Conservation (phyloP, 2,329 filamentous ascomycete genomes). For the Fusarium tuaranense region DNA sequence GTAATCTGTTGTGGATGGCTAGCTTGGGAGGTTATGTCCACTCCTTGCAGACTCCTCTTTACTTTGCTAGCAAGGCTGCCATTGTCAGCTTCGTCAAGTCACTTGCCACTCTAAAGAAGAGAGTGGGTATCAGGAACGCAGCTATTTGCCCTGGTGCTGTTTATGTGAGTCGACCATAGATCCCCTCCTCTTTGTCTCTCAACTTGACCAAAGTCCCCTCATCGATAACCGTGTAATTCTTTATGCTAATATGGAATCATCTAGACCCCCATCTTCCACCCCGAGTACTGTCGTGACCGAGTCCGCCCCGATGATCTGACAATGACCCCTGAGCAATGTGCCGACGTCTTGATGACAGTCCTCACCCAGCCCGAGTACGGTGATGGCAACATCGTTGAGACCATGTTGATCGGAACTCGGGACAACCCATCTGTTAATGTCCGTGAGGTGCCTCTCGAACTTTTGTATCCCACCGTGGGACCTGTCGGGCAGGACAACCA, state of each 20-base stretch:
- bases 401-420: conserved; percentile 16
- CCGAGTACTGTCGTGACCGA: conserved; percentile 20
- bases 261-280: conserved; percentile 21
- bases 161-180: conserved; percentile 7
- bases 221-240: too few species aligned
- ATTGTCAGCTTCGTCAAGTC: conserved; percentile 28
- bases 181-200: too few species aligned
- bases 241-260: too few species aligned
- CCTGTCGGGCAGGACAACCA: conserved; percentile 3
- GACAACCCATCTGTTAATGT: conserved; percentile 7
- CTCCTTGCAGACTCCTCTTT: conserved; percentile 41
- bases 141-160: conserved; percentile 23
- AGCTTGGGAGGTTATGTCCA: conserved; percentile 48
- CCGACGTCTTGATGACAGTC: neutral
- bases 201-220: too few species aligned
- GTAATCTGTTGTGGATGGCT: conserved; percentile 43
- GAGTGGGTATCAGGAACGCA: conserved; percentile 19
- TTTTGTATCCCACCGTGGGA: conserved; percentile 13
- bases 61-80: conserved; percentile 31
- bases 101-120: neutral
- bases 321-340: conserved; percentile 10
- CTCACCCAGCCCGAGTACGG: conserved; percentile 26
- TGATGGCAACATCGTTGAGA: conserved; percentile 27
- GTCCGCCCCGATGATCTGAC: conserved; percentile 9
- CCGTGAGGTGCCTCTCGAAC: neutral